Percentiles rank a stretch among this genome's conserved stretches.
phyloP scores from a whole-genome alignment of 2,329 filamentous ascomycete species.

The Paecilomyces dactylethromorphus region DNA sequence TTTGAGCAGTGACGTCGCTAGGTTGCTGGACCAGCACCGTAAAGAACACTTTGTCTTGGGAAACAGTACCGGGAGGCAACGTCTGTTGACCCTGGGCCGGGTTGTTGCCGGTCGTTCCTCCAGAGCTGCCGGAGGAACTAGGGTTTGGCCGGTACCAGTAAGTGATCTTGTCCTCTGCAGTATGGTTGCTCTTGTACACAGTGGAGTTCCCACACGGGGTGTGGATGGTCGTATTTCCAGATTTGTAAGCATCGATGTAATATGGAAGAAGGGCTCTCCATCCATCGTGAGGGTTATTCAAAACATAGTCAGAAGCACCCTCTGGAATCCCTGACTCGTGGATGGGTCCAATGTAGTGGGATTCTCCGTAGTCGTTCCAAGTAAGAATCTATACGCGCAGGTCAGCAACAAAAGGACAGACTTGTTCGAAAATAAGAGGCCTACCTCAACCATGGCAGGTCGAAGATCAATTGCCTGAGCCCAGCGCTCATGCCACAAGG shows the following conservation, averaged over 20 bases:
- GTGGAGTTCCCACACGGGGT: slow-evolving; percentile 33
- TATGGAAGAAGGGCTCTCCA: slow-evolving; percentile 28
- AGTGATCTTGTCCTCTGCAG: slow-evolving; percentile 19
- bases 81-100: slow-evolving; percentile 19
- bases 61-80: slow-evolving; percentile 18
- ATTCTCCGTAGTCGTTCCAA: slow-evolving; percentile 59
- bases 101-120: slow-evolving; percentile 29
- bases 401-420: neutral
- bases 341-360: slow-evolving; percentile 52
- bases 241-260: slow-evolving; percentile 30
- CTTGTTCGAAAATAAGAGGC: neutral
- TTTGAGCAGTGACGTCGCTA: slow-evolving; percentile 21
- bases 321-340: slow-evolving; percentile 39
- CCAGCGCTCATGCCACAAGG: slow-evolving; percentile 57
- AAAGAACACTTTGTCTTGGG: slow-evolving; percentile 27
- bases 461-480: slow-evolving; percentile 44
- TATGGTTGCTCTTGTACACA: slow-evolving; percentile 17
- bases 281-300: slow-evolving; percentile 22
- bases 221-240: slow-evolving; percentile 16
- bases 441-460: slow-evolving; percentile 45
- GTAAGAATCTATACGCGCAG: slow-evolving; percentile 42
- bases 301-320: slow-evolving; percentile 35
- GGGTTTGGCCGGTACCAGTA: slow-evolving; percentile 32
- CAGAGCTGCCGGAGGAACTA: slow-evolving; percentile 17
- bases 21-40: slow-evolving; percentile 18